Evolutionary conservation across 257 asterid genomes (phyloP).

Genomic region (Gynochthodes officinalis): DNA sequence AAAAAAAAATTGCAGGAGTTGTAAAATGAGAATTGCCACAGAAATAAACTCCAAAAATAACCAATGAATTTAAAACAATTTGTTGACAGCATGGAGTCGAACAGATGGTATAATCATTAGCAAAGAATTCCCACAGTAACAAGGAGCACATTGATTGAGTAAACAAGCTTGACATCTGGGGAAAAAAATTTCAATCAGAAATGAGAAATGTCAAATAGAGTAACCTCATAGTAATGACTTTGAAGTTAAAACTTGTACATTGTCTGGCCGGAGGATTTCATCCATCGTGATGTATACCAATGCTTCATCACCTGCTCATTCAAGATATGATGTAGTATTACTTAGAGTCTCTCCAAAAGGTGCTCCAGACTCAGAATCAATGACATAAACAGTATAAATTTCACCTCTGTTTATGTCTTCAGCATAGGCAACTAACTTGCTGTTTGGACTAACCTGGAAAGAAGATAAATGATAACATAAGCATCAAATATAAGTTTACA

Average conservation of each 20-base stretch:
- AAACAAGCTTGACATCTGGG: neutral
- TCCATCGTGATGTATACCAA: constrained; percentile 85
- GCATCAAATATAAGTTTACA: neutral
- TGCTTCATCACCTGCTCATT: constrained; percentile 87
- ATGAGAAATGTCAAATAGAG: neutral
- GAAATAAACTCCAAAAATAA: neutral
- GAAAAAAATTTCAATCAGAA: neutral
- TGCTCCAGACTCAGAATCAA: constrained; percentile 72
- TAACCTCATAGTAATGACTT: neutral
- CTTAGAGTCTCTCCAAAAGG: constrained; percentile 68
- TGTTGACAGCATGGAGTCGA: neutral
- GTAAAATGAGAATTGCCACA: neutral
- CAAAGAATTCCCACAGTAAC: neutral
- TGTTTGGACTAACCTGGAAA: constrained; percentile 77
- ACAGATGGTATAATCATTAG: constrained; percentile 1
- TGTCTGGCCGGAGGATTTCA: constrained; percentile 86
- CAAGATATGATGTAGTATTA: constrained; percentile 59
- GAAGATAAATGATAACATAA: constrained; percentile 9
- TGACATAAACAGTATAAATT: constrained; percentile 66
- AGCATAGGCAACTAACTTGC: constrained; percentile 82
- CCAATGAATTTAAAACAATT: neutral
- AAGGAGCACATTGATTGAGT: neutral
- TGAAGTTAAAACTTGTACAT: constrained; percentile 43
- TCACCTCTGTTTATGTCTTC: constrained; percentile 94
- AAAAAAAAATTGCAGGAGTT: neutral